Evolutionary conservation across 371 early-diverging fungal species (phyloP).

Genomic region (Blakeslea trispora): DNA sequence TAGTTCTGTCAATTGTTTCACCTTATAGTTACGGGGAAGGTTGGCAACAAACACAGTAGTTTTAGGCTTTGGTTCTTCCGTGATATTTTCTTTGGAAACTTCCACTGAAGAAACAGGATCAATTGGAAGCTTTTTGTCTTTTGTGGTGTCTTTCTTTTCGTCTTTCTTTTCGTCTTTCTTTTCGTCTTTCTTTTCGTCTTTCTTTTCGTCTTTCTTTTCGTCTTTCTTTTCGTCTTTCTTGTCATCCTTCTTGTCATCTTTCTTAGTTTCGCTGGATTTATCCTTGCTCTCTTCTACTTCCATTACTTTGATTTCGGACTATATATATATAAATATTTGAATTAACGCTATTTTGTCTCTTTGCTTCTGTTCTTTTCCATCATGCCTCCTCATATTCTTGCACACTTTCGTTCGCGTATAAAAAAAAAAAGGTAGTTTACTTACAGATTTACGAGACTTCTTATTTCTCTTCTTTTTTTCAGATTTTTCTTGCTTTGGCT

Average conservation of each 20-base stretch:
- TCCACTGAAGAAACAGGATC: conserved; percentile 13
- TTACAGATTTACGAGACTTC: conserved; percentile 10
- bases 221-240: too few species aligned
- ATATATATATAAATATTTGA: background rate
- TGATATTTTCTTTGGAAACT: background rate
- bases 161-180: background rate
- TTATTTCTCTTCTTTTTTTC: conserved; percentile 13
- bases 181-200: background rate
- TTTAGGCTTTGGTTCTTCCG: conserved; percentile 51
- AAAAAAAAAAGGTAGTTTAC: background rate
- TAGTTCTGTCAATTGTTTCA: conserved; percentile 71
- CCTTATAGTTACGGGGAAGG: conserved; percentile 83
- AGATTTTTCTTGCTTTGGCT: conserved; percentile 7
- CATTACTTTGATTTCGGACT: background rate
- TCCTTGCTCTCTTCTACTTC: conserved; percentile 3
- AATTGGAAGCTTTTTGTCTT: background rate
- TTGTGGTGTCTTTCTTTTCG: background rate
- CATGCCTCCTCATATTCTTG: too few species aligned
- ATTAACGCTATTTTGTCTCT: background rate
- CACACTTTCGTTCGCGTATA: too few species aligned
- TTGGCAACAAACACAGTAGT: conserved; percentile 92
- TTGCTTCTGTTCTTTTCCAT: conserved; percentile 2
- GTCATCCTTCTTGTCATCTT: conserved; percentile 2
- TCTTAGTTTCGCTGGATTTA: background rate
- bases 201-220: conserved; percentile 1